phyloP scores from a whole-genome alignment of 331 rosid species.

The Prunus yedoensis region DNA sequence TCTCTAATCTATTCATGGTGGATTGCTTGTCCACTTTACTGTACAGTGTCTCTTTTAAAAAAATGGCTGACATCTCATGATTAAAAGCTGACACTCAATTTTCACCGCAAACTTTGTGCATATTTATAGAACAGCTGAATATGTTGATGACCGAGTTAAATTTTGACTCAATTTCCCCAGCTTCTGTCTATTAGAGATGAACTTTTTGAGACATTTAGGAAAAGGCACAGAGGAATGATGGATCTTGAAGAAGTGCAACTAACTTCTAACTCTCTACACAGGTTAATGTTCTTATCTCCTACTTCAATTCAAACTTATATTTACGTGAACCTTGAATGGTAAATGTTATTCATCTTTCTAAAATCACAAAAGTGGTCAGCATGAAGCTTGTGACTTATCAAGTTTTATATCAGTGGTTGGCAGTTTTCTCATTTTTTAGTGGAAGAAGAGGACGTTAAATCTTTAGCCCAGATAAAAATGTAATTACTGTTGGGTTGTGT shows the following conservation, averaged over 20 bases:
- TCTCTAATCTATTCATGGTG: too few species aligned
- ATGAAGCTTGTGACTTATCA: background rate
- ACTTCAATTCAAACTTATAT: conserved; percentile 8
- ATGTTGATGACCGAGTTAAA: background rate
- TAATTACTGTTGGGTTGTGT: background rate
- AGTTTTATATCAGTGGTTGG: background rate
- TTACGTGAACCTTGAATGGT: background rate
- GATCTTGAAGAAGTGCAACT: conserved; percentile 79
- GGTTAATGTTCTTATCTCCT: conserved; percentile 47
- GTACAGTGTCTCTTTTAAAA: too few species aligned
- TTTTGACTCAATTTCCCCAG: conserved; percentile 49
- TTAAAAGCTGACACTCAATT: background rate
- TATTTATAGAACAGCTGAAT: background rate
- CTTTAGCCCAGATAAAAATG: background rate
- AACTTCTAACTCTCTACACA: conserved; percentile 76
- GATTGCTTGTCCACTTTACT: too few species aligned
- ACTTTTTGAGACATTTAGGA: conserved; percentile 89
- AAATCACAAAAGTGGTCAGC: background rate
- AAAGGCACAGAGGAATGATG: conserved; percentile 90
- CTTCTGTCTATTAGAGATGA: conserved; percentile 89
- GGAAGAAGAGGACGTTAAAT: background rate
- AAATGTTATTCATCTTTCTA: background rate
- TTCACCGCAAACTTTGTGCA: background rate
- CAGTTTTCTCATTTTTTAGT: background rate
- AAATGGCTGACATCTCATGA: background rate